A percentile compares a stretch with the other conserved stretches of the same genome.
These are phyloP conservation scores for Phialophora macrospora DNA, from an alignment of 2,329 filamentous ascomycete genomes.

Conservation along the genomic window DNA sequence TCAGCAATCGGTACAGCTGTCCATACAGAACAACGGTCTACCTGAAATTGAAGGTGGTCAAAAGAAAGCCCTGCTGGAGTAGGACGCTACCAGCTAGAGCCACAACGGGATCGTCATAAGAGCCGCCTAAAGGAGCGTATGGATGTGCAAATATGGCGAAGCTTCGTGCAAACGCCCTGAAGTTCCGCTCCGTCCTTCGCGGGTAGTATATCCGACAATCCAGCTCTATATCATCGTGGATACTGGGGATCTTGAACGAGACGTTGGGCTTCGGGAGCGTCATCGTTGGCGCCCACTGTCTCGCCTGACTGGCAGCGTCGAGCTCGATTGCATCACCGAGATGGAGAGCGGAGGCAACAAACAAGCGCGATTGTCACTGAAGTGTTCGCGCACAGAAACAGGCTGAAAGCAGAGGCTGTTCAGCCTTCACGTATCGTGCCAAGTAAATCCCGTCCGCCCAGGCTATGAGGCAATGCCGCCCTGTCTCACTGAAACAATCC, in stretches of 20 bases:
- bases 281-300: conserved; percentile 35
- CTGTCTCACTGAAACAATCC: too few species aligned
- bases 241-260: conserved; percentile 79
- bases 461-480: too few species aligned
- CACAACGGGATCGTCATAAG: conserved; percentile 81
- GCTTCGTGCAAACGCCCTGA: conserved; percentile 46
- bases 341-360: neutral
- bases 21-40: conserved; percentile 45
- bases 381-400: neutral
- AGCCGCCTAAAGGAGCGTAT: conserved; percentile 85
- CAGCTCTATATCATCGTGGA: conserved; percentile 76
- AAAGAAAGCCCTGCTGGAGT: conserved; percentile 71
- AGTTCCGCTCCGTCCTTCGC: conserved; percentile 39
- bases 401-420: neutral
- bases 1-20: conserved; percentile 24
- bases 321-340: neutral
- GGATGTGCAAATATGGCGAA: conserved; percentile 80
- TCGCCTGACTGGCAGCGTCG: neutral
- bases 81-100: conserved; percentile 67
- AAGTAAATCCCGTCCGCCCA: too few species aligned
- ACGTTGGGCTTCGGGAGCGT: conserved; percentile 46
- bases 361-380: neutral
- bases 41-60: conserved; percentile 93
- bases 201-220: conserved; percentile 85
- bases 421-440: too few species aligned